Conservation (phyloP, 2,329 filamentous ascomycete genomes). For the Lecanicillium sp. region DNA sequence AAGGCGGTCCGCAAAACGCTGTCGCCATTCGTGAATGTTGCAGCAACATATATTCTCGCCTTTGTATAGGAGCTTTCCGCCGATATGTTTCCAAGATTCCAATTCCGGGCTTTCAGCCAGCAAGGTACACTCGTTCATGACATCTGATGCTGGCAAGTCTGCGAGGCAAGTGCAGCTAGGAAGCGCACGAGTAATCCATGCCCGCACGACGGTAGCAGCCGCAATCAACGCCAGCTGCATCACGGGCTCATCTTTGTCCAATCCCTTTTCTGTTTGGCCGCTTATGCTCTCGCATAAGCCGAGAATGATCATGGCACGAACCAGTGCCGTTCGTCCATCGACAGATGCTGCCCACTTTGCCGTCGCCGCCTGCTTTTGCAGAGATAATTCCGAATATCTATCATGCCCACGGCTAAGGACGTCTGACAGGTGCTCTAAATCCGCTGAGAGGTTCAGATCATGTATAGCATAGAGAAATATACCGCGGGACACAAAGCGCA, state of each 20-base stretch:
- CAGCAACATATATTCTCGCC: constrained; percentile 6
- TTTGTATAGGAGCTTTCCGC: constrained; percentile 2
- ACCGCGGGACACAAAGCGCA: no score
- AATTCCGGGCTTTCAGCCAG: background rate
- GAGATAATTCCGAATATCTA: constrained; percentile 3
- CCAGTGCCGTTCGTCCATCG: constrained; percentile 3
- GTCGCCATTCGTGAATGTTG: constrained; percentile 4
- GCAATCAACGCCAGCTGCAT: constrained; percentile 3
- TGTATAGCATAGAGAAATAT: constrained; percentile 2
- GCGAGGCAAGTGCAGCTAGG: constrained; percentile 3
- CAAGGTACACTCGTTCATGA: background rate
- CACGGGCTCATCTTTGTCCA: constrained; percentile 2
- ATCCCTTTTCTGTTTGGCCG: background rate
- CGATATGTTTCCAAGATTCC: constrained; percentile 2
- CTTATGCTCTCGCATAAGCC: constrained; percentile 3
- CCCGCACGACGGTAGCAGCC: constrained; percentile 3
- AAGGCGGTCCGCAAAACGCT: constrained; percentile 1
- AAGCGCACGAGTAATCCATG: constrained; percentile 2
- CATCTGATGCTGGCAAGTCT: constrained; percentile 1
- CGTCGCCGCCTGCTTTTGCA: constrained; percentile 3
- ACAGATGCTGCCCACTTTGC: constrained; percentile 3
- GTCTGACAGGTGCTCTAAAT: constrained; percentile 6
- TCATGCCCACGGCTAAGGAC: constrained; percentile 2
- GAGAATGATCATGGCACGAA: constrained; percentile 2
- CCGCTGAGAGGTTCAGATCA: constrained; percentile 5